phyloP scores from a whole-genome alignment of 2,329 filamentous ascomycete species.

The Coleophoma cylindrospora region DNA sequence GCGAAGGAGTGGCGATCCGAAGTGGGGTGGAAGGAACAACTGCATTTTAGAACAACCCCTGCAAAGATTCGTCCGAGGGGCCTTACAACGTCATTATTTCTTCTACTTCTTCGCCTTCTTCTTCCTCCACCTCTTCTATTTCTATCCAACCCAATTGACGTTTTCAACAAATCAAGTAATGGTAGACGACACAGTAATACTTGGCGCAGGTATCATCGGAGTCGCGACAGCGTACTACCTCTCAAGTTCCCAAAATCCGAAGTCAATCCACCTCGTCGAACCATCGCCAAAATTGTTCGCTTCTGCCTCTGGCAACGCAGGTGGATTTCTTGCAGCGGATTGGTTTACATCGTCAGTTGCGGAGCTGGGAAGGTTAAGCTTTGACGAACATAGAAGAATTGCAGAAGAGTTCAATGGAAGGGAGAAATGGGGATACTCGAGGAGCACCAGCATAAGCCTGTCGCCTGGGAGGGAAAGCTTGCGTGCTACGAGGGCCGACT shows the following conservation, averaged over 20 bases:
- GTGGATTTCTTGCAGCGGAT: constrained; percentile 68
- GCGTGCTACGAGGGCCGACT: constrained; percentile 48
- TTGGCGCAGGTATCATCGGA: constrained; percentile 68
- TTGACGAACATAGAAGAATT: constrained; percentile 50
- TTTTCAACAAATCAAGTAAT: no score
- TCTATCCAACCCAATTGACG: no score
- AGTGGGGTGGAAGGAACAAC: no score
- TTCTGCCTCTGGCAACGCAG: constrained; percentile 70
- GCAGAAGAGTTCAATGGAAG: constrained; percentile 12
- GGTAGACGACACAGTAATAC: constrained; percentile 46
- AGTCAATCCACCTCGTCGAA: constrained; percentile 53
- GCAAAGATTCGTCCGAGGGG: no score
- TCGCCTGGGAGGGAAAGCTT: constrained; percentile 22
- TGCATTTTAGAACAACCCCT: no score
- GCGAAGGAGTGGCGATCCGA: no score
- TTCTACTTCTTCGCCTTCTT: no score
- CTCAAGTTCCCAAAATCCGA: constrained; percentile 37
- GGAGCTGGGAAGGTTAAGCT: constrained; percentile 61
- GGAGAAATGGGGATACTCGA: constrained; percentile 48
- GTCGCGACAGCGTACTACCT: constrained; percentile 70
- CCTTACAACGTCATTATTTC: no score
- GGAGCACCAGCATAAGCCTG: constrained; percentile 54
- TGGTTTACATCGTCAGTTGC: constrained; percentile 60
- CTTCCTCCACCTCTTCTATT: no score
- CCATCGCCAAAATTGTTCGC: constrained; percentile 57